Evolutionary conservation across 495 filamentous ascomycete genomes (phyloP).

Genomic region (Penicillium macrosclerotiorum): DNA sequence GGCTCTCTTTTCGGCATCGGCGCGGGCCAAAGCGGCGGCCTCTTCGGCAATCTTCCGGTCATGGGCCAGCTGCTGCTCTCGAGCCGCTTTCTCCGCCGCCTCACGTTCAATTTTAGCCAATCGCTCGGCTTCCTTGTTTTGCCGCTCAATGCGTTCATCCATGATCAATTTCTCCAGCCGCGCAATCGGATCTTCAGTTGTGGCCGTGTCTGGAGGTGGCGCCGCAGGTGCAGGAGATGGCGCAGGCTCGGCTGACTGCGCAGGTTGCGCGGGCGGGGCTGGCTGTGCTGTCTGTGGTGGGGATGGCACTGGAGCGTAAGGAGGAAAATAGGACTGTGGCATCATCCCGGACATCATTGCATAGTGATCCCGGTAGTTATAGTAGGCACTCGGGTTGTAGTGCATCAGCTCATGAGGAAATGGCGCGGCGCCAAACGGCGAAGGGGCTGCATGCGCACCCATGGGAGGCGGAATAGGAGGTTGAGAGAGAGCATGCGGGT

Average conservation of each 20-base stretch:
- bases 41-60: slow-evolving; percentile 40
- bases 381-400: slow-evolving; percentile 44
- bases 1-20: slow-evolving; percentile 26
- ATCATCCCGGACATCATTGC: slow-evolving; percentile 42
- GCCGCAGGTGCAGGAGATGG: slow-evolving; percentile 13
- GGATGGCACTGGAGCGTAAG: slow-evolving; percentile 35
- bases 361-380: slow-evolving; percentile 44
- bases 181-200: slow-evolving; percentile 54
- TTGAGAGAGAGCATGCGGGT: slow-evolving; percentile 29
- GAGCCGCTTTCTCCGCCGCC: slow-evolving; percentile 51
- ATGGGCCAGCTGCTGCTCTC: slow-evolving; percentile 48
- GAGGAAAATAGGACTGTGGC: slow-evolving; percentile 33
- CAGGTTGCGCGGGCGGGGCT: slow-evolving; percentile 17
- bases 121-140: slow-evolving; percentile 43
- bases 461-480: slow-evolving; percentile 31
- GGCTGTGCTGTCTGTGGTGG: slow-evolving; percentile 29
- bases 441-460: slow-evolving; percentile 24
- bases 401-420: slow-evolving; percentile 50
- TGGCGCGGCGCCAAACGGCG: slow-evolving; percentile 37
- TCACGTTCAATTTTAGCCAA: slow-evolving; percentile 40
- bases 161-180: slow-evolving; percentile 51
- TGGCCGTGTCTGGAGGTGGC: slow-evolving; percentile 32
- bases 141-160: slow-evolving; percentile 46
- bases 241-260: slow-evolving; percentile 8
- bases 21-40: slow-evolving; percentile 44